phyloP scores from a whole-genome alignment of 805 yeast genomes.

The Saccharomyces paradoxus region DNA sequence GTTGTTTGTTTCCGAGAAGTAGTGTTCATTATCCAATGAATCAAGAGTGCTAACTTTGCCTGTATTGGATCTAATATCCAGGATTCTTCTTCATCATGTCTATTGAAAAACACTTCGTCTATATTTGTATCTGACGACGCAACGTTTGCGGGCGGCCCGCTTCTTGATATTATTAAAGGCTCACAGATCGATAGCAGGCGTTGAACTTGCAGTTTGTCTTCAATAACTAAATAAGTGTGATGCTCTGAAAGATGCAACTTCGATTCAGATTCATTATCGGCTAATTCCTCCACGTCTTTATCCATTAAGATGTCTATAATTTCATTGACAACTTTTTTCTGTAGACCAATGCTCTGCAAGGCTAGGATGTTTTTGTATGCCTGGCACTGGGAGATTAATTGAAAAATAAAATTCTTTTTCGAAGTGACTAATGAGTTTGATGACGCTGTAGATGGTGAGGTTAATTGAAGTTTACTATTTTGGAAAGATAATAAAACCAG shows the following conservation, averaged over 20 bases:
- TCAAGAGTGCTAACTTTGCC: slow-evolving; percentile 45
- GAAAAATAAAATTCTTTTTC: slow-evolving; percentile 9
- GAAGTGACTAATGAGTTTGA: neutral
- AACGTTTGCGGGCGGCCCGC: neutral
- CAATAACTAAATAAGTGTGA: slow-evolving; percentile 5
- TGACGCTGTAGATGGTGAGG: neutral
- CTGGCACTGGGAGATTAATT: slow-evolving; percentile 17
- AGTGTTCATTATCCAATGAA: neutral
- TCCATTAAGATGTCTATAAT: slow-evolving; percentile 52
- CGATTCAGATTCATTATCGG: slow-evolving; percentile 39
- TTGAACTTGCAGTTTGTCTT: slow-evolving; percentile 18
- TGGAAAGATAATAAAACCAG: neutral
- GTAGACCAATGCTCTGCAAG: slow-evolving; percentile 29
- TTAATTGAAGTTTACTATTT: neutral
- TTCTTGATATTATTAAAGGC: slow-evolving; percentile 13
- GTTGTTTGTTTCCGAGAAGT: neutral
- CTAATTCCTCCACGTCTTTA: slow-evolving; percentile 32
- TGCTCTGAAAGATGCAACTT: neutral
- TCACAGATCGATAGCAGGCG: slow-evolving; percentile 16
- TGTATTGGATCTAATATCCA: slow-evolving; percentile 31
- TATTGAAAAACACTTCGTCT: neutral
- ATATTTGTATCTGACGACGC: neutral
- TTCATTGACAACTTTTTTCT: slow-evolving; percentile 49
- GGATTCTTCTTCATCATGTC: slow-evolving; percentile 14
- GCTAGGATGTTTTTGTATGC: slow-evolving; percentile 17